Conservation (phyloP, 305 asterid genomes). For the Fraxinus latifolia region DNA sequence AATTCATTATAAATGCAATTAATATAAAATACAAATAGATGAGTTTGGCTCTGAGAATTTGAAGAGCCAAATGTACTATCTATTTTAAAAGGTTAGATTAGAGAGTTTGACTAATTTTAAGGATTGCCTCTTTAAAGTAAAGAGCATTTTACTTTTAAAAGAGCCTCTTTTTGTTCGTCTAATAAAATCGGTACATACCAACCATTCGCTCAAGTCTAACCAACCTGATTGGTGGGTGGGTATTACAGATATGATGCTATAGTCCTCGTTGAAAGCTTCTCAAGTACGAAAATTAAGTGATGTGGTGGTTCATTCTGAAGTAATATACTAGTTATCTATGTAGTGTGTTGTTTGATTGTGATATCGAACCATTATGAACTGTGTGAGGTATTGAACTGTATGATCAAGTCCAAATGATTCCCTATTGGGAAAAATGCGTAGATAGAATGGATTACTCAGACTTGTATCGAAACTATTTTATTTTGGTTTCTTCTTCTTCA, state of each 20-base stretch:
- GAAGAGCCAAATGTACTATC: background rate
- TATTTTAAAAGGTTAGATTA: background rate
- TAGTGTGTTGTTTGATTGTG: constrained; percentile 8
- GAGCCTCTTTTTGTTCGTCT: background rate
- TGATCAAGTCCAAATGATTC: background rate
- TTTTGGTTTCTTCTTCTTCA: background rate
- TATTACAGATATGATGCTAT: background rate
- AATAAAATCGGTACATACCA: background rate
- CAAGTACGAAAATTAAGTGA: background rate
- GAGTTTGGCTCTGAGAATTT: background rate
- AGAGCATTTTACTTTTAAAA: background rate
- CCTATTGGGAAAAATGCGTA: background rate
- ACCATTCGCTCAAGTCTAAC: background rate
- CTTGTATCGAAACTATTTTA: background rate
- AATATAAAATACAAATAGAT: background rate
- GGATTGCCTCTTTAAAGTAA: background rate
- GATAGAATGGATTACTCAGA: background rate
- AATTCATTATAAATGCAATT: background rate
- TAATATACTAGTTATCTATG: background rate
- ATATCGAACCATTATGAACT: background rate
- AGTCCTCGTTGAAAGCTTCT: background rate
- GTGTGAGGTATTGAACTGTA: background rate
- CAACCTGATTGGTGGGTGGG: background rate
- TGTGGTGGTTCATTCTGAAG: background rate
- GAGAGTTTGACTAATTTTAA: background rate